Evolutionary conservation across 2,329 filamentous ascomycete genomes (phyloP).

Genomic region (Colletotrichum falcatum): DNA sequence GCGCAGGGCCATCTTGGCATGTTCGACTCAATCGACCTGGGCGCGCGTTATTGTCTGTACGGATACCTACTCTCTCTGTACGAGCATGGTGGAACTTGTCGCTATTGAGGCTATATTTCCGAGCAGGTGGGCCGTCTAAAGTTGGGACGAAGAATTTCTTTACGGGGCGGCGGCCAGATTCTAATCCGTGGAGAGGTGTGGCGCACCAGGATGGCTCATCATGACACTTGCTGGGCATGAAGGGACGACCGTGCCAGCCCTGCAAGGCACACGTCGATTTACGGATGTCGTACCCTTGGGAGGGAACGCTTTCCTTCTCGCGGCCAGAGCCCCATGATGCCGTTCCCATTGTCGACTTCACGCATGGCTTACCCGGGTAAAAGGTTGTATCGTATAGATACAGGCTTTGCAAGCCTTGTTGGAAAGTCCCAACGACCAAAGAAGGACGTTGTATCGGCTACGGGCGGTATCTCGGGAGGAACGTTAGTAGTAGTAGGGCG

Average conservation of each 20-base stretch:
- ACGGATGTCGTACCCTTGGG: background rate
- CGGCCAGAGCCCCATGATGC: background rate
- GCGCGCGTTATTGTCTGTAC: background rate
- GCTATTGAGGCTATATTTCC: background rate
- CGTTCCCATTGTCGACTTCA: background rate
- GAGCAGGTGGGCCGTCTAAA: background rate
- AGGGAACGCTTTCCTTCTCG: background rate
- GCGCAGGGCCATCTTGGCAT: slow-evolving; percentile 8
- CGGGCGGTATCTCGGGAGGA: slow-evolving; percentile 5
- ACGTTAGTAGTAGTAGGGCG: slow-evolving; percentile 3
- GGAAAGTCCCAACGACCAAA: background rate
- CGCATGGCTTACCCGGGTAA: background rate
- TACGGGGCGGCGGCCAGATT: background rate
- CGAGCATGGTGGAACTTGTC: background rate
- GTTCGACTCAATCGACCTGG: slow-evolving; percentile 6
- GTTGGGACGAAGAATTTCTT: background rate
- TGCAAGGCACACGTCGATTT: background rate
- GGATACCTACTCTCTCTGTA: too few relatives aligned
- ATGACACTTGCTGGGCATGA: background rate
- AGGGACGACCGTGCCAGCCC: background rate
- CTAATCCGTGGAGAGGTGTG: background rate
- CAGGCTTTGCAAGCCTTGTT: background rate
- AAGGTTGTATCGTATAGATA: background rate
- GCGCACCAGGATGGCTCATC: background rate
- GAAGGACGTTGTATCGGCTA: background rate